These are phyloP conservation scores for Sporothrix mexicana DNA, from an alignment of 2,329 filamentous ascomycete genomes.

Conservation along the genomic window DNA sequence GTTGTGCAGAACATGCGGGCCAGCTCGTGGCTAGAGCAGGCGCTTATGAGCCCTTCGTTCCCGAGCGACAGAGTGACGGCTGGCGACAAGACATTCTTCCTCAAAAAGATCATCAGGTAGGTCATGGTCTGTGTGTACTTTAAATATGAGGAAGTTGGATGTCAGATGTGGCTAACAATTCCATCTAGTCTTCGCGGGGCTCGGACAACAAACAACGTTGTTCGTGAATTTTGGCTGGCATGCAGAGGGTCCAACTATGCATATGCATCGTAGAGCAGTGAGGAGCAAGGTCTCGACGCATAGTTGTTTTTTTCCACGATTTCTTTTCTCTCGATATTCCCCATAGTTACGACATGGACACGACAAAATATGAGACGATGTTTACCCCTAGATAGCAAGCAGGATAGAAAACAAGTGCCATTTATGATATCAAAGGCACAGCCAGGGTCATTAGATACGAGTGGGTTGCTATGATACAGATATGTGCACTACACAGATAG, in stretches of 20 bases:
- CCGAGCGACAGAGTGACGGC: conserved; percentile 63
- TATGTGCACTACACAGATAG: too few species aligned
- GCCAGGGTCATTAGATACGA: not conserved
- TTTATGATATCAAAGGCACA: not conserved
- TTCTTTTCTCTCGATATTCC: not conserved
- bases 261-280: conserved; percentile 54
- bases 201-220: conserved; percentile 67
- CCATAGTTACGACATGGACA: too few species aligned
- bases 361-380: not conserved
- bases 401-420: not conserved
- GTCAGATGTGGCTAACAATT: too few species aligned
- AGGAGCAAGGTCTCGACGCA: not conserved
- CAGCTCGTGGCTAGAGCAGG: conserved; percentile 67
- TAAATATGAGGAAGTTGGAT: too few species aligned
- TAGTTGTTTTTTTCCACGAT: not conserved
- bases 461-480: not conserved
- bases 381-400: not conserved
- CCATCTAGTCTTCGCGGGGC: conserved; percentile 64
- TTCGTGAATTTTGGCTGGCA: conserved; percentile 75
- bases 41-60: conserved; percentile 61
- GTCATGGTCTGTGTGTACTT: too few species aligned
- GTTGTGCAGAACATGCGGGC: conserved; percentile 61
- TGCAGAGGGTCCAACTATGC: conserved; percentile 67
- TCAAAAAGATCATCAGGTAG: conserved; percentile 69
- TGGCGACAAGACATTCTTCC: conserved; percentile 66